Base-by-base conservation (phyloP, 768 basidiomycete genomes). In the Russula abietina region DNA sequence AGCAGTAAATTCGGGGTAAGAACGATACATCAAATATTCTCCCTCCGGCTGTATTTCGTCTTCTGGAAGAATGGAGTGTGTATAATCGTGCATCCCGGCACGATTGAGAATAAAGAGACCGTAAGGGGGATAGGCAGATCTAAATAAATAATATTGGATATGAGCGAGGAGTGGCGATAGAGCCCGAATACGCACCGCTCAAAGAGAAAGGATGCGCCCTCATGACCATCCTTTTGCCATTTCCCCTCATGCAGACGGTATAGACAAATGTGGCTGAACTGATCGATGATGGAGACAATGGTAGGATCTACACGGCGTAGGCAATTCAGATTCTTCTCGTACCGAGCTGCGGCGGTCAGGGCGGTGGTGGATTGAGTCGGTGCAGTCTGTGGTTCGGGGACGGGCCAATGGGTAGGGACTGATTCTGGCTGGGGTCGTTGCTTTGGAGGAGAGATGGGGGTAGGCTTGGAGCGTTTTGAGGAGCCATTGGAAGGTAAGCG, bases 191-290 rank as follows among this genome's bases (percentile, higher is more conserved):
- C 83, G 67, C 68, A 91, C 90, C 90, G 79, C 76, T 93, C 90
- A 69, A 88, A 91, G 67, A 93, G 77, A 75, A 93, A 93, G 85
- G 93, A 90, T 75, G 83, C 87, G n/a, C 91, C 91, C 72, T 93
- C 91, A 71, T 75, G 88, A 48, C 90, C 90, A 64, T 87, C 83
- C 73, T 91, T 91, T 73, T 85, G 83, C 91, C 91, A 93, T 70
- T 84, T 86, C 69, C 80, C 70, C 8, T 80, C 87, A 67, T 89
- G 85, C 70, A 85, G 81, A 70, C 88, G 85, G 69, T 91, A 91
- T 58, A 91, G 77, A 75, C 89, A 90, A 59, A 91, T 89, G 76
- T 92, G 89, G 69, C 86, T 89, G 78, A 92, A 91, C 69, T 91
- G 89, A 76, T 93, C 91, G 68, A 91, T 84, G 69, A 93, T 90